Conservation (phyloP, 768 basidiomycete genomes). For the Megacollybia marginata region DNA sequence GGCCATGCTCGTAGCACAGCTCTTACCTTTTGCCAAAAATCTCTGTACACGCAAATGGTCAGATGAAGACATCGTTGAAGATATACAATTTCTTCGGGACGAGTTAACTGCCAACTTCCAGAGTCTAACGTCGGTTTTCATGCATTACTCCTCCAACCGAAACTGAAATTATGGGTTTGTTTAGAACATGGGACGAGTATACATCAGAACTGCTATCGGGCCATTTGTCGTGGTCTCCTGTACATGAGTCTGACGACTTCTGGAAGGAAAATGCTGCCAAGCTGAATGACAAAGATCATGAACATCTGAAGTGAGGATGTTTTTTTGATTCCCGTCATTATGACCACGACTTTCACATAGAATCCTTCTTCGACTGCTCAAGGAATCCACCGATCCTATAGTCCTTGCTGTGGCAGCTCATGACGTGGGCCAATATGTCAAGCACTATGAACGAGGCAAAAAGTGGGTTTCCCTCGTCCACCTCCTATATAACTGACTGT, state of each 20-base stretch:
- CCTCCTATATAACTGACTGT: constrained; percentile 1
- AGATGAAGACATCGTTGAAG: constrained; percentile 92
- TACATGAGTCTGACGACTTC: constrained; percentile 94
- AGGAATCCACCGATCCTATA: constrained; percentile 59
- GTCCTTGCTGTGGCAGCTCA: constrained; percentile 90
- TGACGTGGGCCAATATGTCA: constrained; percentile 92
- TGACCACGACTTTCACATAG: constrained; percentile 28
- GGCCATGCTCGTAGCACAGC: constrained; percentile 83
- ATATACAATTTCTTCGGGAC: constrained; percentile 79
- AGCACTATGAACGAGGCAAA: constrained; percentile 86
- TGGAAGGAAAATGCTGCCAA: constrained; percentile 94
- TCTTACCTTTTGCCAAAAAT: constrained; percentile 83
- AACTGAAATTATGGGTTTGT: not conserved
- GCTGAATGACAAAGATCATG: constrained; percentile 78
- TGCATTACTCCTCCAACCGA: not conserved
- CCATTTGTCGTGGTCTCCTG: constrained; percentile 91
- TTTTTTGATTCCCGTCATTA: not conserved
- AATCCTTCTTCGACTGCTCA: constrained; percentile 64
- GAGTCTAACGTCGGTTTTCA: constrained; percentile 70
- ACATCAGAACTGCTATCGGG: constrained; percentile 84
- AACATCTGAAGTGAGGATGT: constrained; percentile 68
- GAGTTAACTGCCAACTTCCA: constrained; percentile 83
- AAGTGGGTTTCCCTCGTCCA: constrained; percentile 45
- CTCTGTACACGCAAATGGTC: constrained; percentile 82
- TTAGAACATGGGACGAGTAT: constrained; percentile 94